Evolutionary conservation across 75 land plant genomes (phyloP), one percentile per base, ranked within the genome.

Genomic region (Azolla pinnata): DNA sequence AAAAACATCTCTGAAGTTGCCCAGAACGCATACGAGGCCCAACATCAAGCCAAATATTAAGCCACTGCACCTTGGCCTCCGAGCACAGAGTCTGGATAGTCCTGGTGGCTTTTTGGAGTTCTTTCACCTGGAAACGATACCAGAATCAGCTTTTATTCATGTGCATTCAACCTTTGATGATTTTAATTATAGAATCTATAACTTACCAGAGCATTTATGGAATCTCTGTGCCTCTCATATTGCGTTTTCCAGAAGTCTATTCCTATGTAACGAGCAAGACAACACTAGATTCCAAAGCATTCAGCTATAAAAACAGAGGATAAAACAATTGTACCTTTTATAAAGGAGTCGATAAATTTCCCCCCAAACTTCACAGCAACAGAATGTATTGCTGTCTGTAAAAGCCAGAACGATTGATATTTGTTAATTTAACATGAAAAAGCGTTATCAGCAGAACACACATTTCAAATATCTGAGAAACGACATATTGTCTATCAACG

Each of bases 101-200:
- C 68, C 93, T 72, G 24, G 97, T 91, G 17, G 97, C 97, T 56
- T 82, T 91, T 60, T 91, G 97, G 24, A 91, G 85, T 31, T 91
- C 83, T 63, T 72, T 87, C 21, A 90, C 74, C 96, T 90, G 67
- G 12, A 31, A 40, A 24, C 48, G 25, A 40, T 7, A 46, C 5
- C 65, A 38, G 50, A 42, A 33, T 57, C 34, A 53, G 26, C n/a
- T 16, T 18, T 50, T 31, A 21, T 38, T 12, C 10, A 59, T 16
- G 19, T 45, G 20, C 2, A 57, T 20, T 40, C 10, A 20, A 38
- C 7, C 7, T 38, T 38, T 14, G n/a, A 8, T 17, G n/a, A 4
- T 28, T 29, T 9, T 1, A 51, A 18, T 59, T 18, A 1, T 20
- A 27, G 61, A 14, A 24, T 35, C 14, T 38, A 35, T 16, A 10